Evolutionary conservation across 2,329 filamentous ascomycete species (phyloP).

Genomic region (Metarhizium humberi): DNA sequence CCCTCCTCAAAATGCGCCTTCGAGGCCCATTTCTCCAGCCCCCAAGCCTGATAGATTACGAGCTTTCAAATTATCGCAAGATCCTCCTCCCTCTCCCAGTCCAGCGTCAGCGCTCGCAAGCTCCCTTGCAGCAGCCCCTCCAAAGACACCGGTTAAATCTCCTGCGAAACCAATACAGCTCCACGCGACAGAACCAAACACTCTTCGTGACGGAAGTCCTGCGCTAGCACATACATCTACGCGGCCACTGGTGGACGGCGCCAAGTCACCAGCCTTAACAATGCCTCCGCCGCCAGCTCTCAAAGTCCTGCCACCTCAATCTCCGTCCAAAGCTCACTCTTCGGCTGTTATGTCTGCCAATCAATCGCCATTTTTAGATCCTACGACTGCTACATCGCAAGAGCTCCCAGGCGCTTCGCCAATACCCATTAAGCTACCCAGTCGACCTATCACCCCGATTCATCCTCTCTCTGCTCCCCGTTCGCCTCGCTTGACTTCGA

Average conservation of each 20-base stretch:
- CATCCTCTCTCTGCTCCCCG: constrained; percentile 23
- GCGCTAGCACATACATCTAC: constrained; percentile 15
- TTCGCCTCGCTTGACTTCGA: constrained; percentile 38
- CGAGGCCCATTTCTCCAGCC: constrained; percentile 27
- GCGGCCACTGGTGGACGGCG: constrained; percentile 12
- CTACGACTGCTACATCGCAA: constrained; percentile 32
- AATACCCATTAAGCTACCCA: constrained; percentile 44
- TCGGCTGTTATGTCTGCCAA: constrained; percentile 27
- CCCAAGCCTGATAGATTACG: constrained; percentile 34
- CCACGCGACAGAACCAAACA: constrained; percentile 9
- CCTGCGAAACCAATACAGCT: constrained; percentile 19
- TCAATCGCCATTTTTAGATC: constrained; percentile 36
- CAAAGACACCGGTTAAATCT: constrained; percentile 8
- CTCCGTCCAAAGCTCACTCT: constrained; percentile 46
- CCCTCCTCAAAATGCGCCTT: constrained; percentile 14
- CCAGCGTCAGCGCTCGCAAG: neutral
- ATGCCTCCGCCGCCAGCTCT: constrained; percentile 56
- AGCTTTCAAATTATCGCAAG: constrained; percentile 29
- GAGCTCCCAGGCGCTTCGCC: constrained; percentile 32
- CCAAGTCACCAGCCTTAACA: constrained; percentile 14
- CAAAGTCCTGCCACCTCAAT: constrained; percentile 59
- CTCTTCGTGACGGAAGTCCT: constrained; percentile 12
- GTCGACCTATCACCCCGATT: constrained; percentile 43
- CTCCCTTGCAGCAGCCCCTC: neutral
- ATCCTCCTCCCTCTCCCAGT: constrained; percentile 12